Evolutionary conservation across 768 basidiomycete genomes (phyloP), one percentile per base, ranked within the genome.

Genomic region (Termitomyces bulborhizus): DNA sequence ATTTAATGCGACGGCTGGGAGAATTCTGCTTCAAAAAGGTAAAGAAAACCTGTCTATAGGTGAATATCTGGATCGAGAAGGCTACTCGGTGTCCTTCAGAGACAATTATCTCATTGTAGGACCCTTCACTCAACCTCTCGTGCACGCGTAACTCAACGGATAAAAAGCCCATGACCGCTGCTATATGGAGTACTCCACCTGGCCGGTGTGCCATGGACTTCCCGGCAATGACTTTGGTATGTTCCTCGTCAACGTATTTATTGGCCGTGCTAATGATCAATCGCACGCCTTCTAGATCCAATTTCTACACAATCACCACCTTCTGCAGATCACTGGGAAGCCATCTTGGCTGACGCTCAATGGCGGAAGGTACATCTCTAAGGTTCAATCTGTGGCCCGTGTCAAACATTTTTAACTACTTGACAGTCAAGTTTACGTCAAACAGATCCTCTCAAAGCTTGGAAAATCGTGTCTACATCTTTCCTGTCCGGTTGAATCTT

Each of bases 121-220:
- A 65, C 16, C 42, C 1, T n/a, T 11, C 3, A 52, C 51, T 4
- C 29, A 12, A 9, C 29, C 16, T 46, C 41, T 32, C 4, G 8
- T 43, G 15, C 15, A 5, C 15, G 7, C 15, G 26, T 36, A 34
- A 51, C 48, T 18, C 44, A 43, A 41, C 24, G 16, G 3, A n/a
- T 26, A 51, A 31, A 7, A 51, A 87, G 88, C 87, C 87, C 0
- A 86, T 91, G 86, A 88, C 85, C 7, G 87, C 86, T 1, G 84
- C 86, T 2, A 83, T 91, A 40, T 91, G 88, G 88, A 88, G 82
- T 44, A 89, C 86, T 0, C 84, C 86, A 0, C 83, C 88, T 8
- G 82, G 84, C 58, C 79, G 80, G 62, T 88, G 85, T 59, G 76
- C 80, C 3, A 68, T 84, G 48, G 84, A 87, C 59, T 88, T 91